Base-by-base conservation (phyloP, 2,329 filamentous ascomycete genomes). In the Cercospora nicotianae region DNA sequence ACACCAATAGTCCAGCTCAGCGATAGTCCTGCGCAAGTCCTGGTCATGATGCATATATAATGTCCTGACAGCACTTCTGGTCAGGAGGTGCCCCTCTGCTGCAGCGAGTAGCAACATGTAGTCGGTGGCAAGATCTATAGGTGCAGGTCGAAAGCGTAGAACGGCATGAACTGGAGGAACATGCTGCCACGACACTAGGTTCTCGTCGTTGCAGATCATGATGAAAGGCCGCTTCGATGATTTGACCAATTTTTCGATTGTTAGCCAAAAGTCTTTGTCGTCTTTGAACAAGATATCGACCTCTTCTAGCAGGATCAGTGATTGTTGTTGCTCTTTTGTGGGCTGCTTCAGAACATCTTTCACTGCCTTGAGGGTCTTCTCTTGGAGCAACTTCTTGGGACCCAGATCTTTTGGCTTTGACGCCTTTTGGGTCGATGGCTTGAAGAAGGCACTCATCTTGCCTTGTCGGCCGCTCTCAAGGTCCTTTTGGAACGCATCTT, bases 281-380 rank as follows among this genome's bases (percentile, higher is more conserved):
- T 98, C 94, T 64, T 97, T 94, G 77, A 95, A 99, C 1, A 99
- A 84, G 16, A 98, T 82, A 76, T 99, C 96, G 0, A 93, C 93
- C 79, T 99, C 95, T 79, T 99, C 95, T 1, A 99, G 84, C 1
- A 99, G 83, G 69, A 99, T 97, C 20, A 99, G 82, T 0, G 94
- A 98, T 79, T 99, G 95, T 74, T 96, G 96, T 78, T 98, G 94
- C 55, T 77, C 76, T 59, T 76, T 77, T 3, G 71, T 28, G 71
- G 78, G 72, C 63, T 75, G 82, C 71, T 86, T 74, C 16, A 74
- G n/a, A 8, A 69, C 74, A 67, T 72, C 70, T 64, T 71, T 69
- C 39, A 72, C 74, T 23, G 67, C 71, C 57, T 74, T 70, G 1
- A 77, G 42, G 8, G 71, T 71, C 62, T 73, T 73, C 65, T 69